Evolutionary conservation across 2,329 filamentous ascomycete species (phyloP), one percentile per base, ranked within the genome.

Genomic region (Epichloe coenophiala): DNA sequence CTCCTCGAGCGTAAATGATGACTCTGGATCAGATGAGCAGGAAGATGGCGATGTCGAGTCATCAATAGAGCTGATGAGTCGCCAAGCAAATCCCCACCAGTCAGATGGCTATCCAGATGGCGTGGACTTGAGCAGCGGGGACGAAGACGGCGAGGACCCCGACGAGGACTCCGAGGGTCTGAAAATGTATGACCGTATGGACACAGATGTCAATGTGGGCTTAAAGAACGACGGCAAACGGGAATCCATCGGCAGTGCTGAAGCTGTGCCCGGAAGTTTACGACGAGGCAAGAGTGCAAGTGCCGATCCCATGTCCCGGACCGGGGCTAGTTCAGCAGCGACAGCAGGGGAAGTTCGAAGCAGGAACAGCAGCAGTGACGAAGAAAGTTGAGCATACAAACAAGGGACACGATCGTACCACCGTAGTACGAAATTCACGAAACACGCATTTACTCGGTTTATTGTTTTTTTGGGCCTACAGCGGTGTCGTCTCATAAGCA

Each of bases 71-170:
- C 47, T 63, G 15, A 62, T 61, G n/a, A 67, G 65, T 12, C 64
- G 60, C 12, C 61, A 58, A 12, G 65, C 61, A 1, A 65, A 68
- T 39, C 62, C 61, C 0, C 66, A 69, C 39, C 64, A 67, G 1
- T 71, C 71, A 1, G 67, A 71, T 15, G 65, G 65, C 15, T 72
- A 70, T 48, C 64, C 68, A 2, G 66, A 70, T 7, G 65, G 65
- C 1, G 65, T 65, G 5, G 67, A 69, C 15, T 57, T 70, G 33
- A 67, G 59, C 43, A 73, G 70, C 5, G 67, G 63, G 1, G 71
- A 72, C 6, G 68, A 71, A 48, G 66, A 69, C 33, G 66, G 65
- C 2, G 67, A 67, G 19, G 66, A 68, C n/a, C 65, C 64, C 2
- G 66, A 69, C 5, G 61, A 66, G 11, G 65, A 65, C 9, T 45